Evolutionary conservation across 1,284 basidiomycete genomes (phyloP), one percentile per base, ranked within the genome.

Genomic region (Cystobasidium pallidum): DNA sequence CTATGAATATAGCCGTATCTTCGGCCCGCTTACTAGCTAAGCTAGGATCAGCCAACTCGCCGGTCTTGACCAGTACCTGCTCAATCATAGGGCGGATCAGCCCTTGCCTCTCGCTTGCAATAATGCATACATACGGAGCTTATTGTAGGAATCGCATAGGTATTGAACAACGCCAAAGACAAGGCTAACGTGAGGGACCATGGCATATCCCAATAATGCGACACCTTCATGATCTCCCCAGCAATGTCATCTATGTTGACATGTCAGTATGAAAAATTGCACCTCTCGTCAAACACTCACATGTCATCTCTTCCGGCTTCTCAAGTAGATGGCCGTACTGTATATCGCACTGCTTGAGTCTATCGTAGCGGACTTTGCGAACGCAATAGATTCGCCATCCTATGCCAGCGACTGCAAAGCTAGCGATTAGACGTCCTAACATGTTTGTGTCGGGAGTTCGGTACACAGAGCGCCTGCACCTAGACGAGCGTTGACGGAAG

Each of bases 141-240:
- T 11, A 71, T 71, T 15, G 47, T 64, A 26, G 68, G 68, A 62
- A 71, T 64, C 3, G 68, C 68, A 47, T 71, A 64, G 21, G 68
- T 71, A 24, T 71, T 71, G 68, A 71, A 71, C 11, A 71, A 57
- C 32, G 68, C 68, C 32, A 71, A 52, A 36, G 57, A 62, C 21
- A 64, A 49, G 3, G 59, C 26, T 4, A 64, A 28, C 2, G 52
- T 45, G 13, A 59, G n/a, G 2, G 61, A 51, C 45, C 45, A 71
- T 19, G 68, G 68, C n/a, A 64, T 52, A 30, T 71, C 68, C 68
- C 68, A 71, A 28, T 39, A 71, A 47, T 71, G 68, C 59, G 61
- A 62, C 13, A 71, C 30, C 36, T 63, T 71, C 59, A 71, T 39
- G 24, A 71, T 64, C 21, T 71, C 68, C n/a, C 13, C 26, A 41